Percentiles rank a stretch among this genome's conserved stretches.
phyloP scores from a whole-genome alignment of 495 filamentous ascomycete genomes.

The Penicillium daleae region DNA sequence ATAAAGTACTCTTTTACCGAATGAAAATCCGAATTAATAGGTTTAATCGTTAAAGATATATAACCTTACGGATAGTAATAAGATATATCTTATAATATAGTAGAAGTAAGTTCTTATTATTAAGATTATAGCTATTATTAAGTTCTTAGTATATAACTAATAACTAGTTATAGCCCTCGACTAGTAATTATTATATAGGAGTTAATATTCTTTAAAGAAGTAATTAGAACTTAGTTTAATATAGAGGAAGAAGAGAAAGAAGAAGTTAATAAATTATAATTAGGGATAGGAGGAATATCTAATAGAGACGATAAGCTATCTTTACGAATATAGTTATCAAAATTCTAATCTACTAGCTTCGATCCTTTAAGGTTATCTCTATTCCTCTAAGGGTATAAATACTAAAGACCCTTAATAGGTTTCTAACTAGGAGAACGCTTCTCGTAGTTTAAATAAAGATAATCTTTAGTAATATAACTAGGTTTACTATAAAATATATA shows the following conservation, averaged over 20 bases:
- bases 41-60: not conserved
- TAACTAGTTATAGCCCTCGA: not conserved
- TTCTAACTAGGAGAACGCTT: too few relatives aligned
- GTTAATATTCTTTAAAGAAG: not conserved
- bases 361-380: not conserved
- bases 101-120: not conserved
- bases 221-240: not conserved
- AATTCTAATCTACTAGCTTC: not conserved
- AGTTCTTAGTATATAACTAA: not conserved
- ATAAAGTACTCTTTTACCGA: not conserved
- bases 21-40: not conserved
- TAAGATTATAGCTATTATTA: too few relatives aligned
- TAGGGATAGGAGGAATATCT: not conserved
- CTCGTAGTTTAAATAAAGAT: too few relatives aligned
- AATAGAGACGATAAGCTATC: not conserved
- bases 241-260: not conserved
- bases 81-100: not conserved
- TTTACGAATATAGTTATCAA: not conserved
- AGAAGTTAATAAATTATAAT: not conserved
- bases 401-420: too few relatives aligned
- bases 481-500: not conserved
- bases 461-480: not conserved
- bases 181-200: not conserved
- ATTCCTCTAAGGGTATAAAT: not conserved
- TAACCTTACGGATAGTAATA: not conserved